A percentile compares a stretch with the other conserved stretches of the same genome.
Conservation (phyloP, 2,329 filamentous ascomycete genomes). For the Parastagonospora nodorum region DNA sequence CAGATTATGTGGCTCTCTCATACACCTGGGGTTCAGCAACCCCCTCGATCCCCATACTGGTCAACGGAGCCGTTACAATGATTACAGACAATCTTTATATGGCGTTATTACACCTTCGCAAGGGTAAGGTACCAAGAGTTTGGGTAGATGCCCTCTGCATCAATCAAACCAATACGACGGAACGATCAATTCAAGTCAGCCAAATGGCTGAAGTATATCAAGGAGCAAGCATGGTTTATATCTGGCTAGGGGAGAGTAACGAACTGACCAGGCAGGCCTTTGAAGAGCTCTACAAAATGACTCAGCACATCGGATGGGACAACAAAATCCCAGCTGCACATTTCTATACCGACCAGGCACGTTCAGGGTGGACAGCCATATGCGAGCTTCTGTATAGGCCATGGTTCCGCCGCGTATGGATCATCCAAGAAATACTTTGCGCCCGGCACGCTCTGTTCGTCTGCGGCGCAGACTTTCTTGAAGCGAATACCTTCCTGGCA, state of each 20-base stretch:
- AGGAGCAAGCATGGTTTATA: not conserved
- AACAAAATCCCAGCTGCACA: not conserved
- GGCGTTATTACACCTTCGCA: constrained; percentile 9
- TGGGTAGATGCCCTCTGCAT: constrained; percentile 20
- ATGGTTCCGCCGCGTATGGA: constrained; percentile 13
- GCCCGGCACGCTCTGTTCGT: constrained; percentile 2
- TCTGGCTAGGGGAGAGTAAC: constrained; percentile 6
- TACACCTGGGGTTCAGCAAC: constrained; percentile 7
- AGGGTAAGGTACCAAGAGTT: constrained; percentile 1
- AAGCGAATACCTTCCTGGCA: constrained; percentile 1
- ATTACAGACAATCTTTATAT: constrained; percentile 7
- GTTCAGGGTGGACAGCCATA: constrained; percentile 3
- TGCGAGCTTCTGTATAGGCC: constrained; percentile 7
- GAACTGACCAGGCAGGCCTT: constrained; percentile 1
- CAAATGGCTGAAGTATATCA: constrained; percentile 13
- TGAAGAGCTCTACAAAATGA: constrained; percentile 3
- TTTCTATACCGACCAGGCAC: not conserved
- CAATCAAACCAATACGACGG: constrained; percentile 11
- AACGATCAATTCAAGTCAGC: constrained; percentile 8
- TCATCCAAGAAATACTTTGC: constrained; percentile 8
- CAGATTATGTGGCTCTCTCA: constrained; percentile 7
- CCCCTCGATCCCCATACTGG: constrained; percentile 7
- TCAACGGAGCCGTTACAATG: constrained; percentile 3
- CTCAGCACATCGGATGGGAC: constrained; percentile 3
- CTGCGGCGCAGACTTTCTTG: constrained; percentile 5